phyloP scores from a whole-genome alignment of 2,329 filamentous ascomycete genomes.

The Pestalotiopsis sp. region DNA sequence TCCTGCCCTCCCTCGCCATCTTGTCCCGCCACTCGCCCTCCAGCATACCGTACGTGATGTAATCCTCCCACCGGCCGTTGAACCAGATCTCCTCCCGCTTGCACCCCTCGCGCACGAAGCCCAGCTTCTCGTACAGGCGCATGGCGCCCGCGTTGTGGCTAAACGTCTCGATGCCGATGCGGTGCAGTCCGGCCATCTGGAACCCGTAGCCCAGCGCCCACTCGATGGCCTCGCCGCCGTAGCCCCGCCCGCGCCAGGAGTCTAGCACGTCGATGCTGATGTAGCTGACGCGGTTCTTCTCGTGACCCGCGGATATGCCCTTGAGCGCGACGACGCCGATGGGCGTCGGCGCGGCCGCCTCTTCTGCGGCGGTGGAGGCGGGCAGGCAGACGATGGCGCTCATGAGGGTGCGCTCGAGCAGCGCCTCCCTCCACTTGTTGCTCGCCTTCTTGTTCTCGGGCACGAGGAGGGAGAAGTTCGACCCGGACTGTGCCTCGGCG shows the following conservation, averaged over 20 bases:
- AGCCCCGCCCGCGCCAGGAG: conserved; percentile 34
- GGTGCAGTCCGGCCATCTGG: conserved; percentile 36
- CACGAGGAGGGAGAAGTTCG: conserved; percentile 30
- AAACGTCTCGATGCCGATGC: conserved; percentile 35
- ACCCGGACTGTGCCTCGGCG: conserved; percentile 28
- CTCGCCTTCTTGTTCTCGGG: conserved; percentile 31
- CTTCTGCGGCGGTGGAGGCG: not conserved
- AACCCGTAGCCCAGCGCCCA: conserved; percentile 39
- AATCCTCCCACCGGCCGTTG: conserved; percentile 37
- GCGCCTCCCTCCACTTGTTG: conserved; percentile 29
- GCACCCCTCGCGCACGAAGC: conserved; percentile 37
- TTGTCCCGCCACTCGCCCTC: conserved; percentile 34
- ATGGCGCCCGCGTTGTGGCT: conserved; percentile 36
- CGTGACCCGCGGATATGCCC: conserved; percentile 21
- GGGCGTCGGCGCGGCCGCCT: conserved; percentile 19
- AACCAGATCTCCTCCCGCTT: conserved; percentile 37
- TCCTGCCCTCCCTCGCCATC: conserved; percentile 18
- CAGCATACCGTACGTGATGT: conserved; percentile 35
- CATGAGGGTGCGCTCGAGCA: conserved; percentile 33
- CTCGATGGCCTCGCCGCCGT: conserved; percentile 39
- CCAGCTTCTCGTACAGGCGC: conserved; percentile 35
- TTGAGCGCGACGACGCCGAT: conserved; percentile 36
- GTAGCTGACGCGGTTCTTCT: conserved; percentile 44
- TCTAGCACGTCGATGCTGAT: conserved; percentile 34
- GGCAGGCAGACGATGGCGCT: conserved; percentile 37